Base-by-base conservation (phyloP, 306 rosid genomes). In the Mimosa bimucronata region DNA sequence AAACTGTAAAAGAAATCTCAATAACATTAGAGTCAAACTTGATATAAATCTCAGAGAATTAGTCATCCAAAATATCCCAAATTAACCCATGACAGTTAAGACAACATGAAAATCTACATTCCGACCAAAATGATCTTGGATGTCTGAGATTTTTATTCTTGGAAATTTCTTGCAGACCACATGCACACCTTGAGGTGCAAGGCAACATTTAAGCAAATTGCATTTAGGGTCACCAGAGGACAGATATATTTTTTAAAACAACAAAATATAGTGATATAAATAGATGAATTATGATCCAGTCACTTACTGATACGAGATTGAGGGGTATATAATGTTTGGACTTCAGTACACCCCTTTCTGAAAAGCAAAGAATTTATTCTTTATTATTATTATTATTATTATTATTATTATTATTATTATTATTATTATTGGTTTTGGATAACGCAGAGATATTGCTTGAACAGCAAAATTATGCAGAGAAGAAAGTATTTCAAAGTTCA, bases 291-390 rank as follows among this genome's bases (percentile, higher is more conserved):
- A 60, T 4, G 71, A 52, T 3, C 21, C 2, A 50, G n/a, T n/a
- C n/a, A n/a, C n/a, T n/a, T n/a, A n/a, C n/a, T n/a, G n/a, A n/a
- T n/a, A n/a, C n/a, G 73, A 95, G 99, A 83, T 93, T 93, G 76
- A 95, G 98, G 81, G 93, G 93, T 84, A 95, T 83, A 95, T 91
- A 77, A 95, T 95, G 87, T n/a, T 95, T 95, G 78, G 94, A 84
- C 91, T 95, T 98, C 0, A 98, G 99, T 38, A 93, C 99, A 6
- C 98, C 99, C 98, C 85, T 95, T 95, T 75, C 65, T 84, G 68
- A 95, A 0, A 73, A 95, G 87, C 77, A 93, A 85, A 25, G 97
- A n/a, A n/a, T n/a, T n/a, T n/a, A n/a, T n/a, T n/a, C n/a, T n/a
- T n/a, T 0, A 34, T 34, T 2, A 34, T 34, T 34, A 5, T 6